These are phyloP conservation scores for Ophiocordyceps sinensis DNA, from an alignment of 2,329 filamentous ascomycete genomes.

Conservation along the genomic window DNA sequence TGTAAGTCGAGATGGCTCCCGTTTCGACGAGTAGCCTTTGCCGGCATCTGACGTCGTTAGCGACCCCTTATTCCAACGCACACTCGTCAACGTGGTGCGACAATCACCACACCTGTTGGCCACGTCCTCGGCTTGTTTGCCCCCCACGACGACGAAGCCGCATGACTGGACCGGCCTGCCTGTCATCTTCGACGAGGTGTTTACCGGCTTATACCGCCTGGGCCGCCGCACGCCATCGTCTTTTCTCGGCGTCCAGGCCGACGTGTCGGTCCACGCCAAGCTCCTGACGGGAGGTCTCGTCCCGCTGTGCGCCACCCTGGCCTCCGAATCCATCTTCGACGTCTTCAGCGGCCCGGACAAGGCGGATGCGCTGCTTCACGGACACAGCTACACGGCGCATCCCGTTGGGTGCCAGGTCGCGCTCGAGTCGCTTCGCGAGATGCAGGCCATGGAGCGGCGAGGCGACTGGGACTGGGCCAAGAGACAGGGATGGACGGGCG, in stretches of 20 bases:
- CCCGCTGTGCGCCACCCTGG: slow-evolving; percentile 62
- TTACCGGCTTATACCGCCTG: slow-evolving; percentile 72
- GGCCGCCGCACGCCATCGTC: slow-evolving; percentile 57
- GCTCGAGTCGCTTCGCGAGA: slow-evolving; percentile 45
- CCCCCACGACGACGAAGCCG: slow-evolving; percentile 3
- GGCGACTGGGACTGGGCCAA: slow-evolving; percentile 44
- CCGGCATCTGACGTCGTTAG: slow-evolving; percentile 21
- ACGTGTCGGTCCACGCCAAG: slow-evolving; percentile 73
- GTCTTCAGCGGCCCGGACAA: slow-evolving; percentile 61
- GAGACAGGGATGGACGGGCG: slow-evolving; percentile 24
- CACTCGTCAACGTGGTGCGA: slow-evolving; percentile 54
- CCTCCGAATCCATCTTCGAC: slow-evolving; percentile 58
- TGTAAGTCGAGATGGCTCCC: slow-evolving; percentile 30
- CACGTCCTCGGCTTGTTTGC: slow-evolving; percentile 1
- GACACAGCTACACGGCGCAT: slow-evolving; percentile 79
- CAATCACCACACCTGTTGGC: slow-evolving; percentile 40
- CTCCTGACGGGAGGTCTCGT: slow-evolving; percentile 68
- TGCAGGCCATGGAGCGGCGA: slow-evolving; percentile 41
- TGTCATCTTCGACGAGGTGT: slow-evolving; percentile 74
- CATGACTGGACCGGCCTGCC: slow-evolving; percentile 58
- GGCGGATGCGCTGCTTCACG: slow-evolving; percentile 65
- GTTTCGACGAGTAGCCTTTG: too few relatives aligned
- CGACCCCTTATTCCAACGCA: slow-evolving; percentile 68
- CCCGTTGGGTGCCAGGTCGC: slow-evolving; percentile 69
- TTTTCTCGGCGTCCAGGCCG: slow-evolving; percentile 53